Conservation (phyloP, 2,329 filamentous ascomycete genomes). For the Cryphonectria nitschkei region DNA sequence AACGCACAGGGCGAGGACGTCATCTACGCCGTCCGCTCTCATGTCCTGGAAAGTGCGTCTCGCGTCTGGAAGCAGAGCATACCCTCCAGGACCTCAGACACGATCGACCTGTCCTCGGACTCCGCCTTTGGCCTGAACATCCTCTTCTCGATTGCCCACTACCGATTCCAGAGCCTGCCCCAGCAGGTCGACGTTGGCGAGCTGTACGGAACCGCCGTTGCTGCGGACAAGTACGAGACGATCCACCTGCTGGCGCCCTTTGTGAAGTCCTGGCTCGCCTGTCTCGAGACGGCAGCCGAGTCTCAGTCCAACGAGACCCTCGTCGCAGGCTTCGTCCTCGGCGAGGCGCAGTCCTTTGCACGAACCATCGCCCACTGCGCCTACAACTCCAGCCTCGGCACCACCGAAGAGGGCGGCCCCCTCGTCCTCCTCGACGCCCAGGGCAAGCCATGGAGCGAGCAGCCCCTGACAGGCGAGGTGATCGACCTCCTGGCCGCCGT, state of each 20-base stretch:
- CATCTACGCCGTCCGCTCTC: slow-evolving; percentile 30
- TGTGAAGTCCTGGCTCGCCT: slow-evolving; percentile 30
- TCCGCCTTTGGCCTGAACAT: slow-evolving; percentile 31
- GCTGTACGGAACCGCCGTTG: slow-evolving; percentile 31
- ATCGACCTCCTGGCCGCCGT: slow-evolving; percentile 29
- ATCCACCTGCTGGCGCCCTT: slow-evolving; percentile 31
- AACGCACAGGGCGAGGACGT: slow-evolving; percentile 11
- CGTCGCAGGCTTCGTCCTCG: slow-evolving; percentile 32
- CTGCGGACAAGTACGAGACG: slow-evolving; percentile 32
- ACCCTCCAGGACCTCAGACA: slow-evolving; percentile 11
- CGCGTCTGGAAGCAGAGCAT: slow-evolving; percentile 26
- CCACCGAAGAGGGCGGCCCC: slow-evolving; percentile 21
- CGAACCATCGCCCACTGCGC: slow-evolving; percentile 30
- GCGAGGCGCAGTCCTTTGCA: slow-evolving; percentile 31
- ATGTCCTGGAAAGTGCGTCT: slow-evolving; percentile 30
- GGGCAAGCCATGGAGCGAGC: slow-evolving; percentile 30
- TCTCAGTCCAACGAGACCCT: slow-evolving; percentile 32
- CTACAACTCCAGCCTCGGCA: slow-evolving; percentile 29
- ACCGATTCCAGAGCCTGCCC: slow-evolving; percentile 33
- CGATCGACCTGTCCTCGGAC: slow-evolving; percentile 15
- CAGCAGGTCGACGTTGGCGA: slow-evolving; percentile 24
- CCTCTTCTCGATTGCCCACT: slow-evolving; percentile 34
- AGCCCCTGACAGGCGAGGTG: slow-evolving; percentile 28
- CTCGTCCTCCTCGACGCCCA: slow-evolving; percentile 27
- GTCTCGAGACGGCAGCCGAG: slow-evolving; percentile 12